phyloP scores from a whole-genome alignment of 164 flowering plant genomes.

The Sextonia rubra region DNA sequence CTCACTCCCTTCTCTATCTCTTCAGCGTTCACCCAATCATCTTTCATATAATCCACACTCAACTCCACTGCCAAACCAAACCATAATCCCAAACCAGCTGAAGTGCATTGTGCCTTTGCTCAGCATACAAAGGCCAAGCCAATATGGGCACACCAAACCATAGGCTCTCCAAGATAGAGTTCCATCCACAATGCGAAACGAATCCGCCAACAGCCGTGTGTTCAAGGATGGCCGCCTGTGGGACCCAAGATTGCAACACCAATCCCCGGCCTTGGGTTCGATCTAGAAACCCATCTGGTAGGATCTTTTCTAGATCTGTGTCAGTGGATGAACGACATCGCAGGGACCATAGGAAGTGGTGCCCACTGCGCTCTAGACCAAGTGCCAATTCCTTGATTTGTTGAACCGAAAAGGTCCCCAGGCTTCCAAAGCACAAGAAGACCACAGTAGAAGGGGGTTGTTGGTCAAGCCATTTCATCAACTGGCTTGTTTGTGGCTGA shows the following conservation, averaged over 20 bases:
- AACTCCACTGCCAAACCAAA: slow-evolving; percentile 2
- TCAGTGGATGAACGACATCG: slow-evolving; percentile 5
- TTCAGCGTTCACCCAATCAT: not conserved
- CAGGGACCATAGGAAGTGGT: slow-evolving; percentile 39
- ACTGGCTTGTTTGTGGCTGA: not conserved
- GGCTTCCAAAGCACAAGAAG: slow-evolving; percentile 38
- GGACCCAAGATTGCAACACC: slow-evolving; percentile 10
- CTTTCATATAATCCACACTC: not conserved
- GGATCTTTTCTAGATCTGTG: slow-evolving; percentile 1
- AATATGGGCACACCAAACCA: slow-evolving; percentile 9
- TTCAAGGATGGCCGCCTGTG: slow-evolving; percentile 7
- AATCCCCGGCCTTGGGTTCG: slow-evolving; percentile 8
- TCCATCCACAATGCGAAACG: slow-evolving; percentile 12
- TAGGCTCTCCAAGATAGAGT: slow-evolving; percentile 4
- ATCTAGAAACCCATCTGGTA: slow-evolving; percentile 10
- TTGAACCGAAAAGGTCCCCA: slow-evolving; percentile 20
- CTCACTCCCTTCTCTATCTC: slow-evolving; percentile 40
- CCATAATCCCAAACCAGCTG: not conserved
- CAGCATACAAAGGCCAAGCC: slow-evolving; percentile 7
- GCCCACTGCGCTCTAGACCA: slow-evolving; percentile 33
- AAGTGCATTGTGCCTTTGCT: slow-evolving; percentile 9
- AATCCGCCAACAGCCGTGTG: slow-evolving; percentile 9
- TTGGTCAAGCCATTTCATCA: slow-evolving; percentile 29
- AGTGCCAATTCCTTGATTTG: slow-evolving; percentile 30
- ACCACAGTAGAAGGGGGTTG: slow-evolving; percentile 31